These are phyloP conservation scores for Lyophyllum decastes DNA, from an alignment of 768 basidiomycete species.

Conservation along the genomic window DNA sequence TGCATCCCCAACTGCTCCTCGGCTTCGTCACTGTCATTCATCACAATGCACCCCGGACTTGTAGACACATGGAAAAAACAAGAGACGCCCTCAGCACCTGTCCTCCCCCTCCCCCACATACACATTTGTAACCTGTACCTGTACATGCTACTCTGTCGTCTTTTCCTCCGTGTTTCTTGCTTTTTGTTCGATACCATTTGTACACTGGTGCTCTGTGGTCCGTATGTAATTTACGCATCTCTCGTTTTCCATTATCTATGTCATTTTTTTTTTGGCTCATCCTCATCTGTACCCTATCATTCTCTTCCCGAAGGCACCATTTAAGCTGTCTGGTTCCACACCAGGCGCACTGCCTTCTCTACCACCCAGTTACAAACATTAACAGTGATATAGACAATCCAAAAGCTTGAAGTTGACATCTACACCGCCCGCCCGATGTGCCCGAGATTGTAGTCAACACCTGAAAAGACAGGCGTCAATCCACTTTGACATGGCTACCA, in stretches of 20 bases:
- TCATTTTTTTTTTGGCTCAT: neutral
- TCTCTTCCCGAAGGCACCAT: neutral
- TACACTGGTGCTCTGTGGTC: constrained; percentile 12
- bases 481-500: neutral
- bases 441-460: neutral
- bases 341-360: neutral
- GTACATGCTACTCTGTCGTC: neutral
- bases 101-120: neutral
- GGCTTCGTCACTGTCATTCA: neutral
- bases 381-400: neutral
- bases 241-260: neutral
- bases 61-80: constrained; percentile 22
- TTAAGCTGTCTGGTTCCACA: neutral
- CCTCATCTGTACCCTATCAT: neutral
- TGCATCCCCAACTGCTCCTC: neutral
- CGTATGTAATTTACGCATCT: constrained; percentile 17
- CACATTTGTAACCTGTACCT: constrained; percentile 15
- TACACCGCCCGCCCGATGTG: neutral
- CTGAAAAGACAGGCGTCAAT: neutral
- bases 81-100: constrained; percentile 8
- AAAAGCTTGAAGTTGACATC: neutral
- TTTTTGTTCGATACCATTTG: constrained; percentile 11
- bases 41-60: constrained; percentile 15
- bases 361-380: neutral
- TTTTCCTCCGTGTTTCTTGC: constrained; percentile 2